Conservation (phyloP, 257 asterid species). For the Verbena officinalis region DNA sequence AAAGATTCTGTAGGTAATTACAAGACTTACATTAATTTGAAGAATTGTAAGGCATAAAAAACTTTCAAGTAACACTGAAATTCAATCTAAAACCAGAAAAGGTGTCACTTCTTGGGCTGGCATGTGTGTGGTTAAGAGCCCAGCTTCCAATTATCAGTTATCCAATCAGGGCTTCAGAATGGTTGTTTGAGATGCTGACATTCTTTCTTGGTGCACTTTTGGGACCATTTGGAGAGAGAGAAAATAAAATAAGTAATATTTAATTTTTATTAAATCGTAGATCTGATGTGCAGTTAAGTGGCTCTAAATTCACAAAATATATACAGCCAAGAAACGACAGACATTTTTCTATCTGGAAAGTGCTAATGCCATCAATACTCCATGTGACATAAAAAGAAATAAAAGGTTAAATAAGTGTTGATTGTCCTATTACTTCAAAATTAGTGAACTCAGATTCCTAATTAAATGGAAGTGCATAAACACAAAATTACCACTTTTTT, state of each 20-base stretch:
- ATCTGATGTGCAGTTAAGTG: slow-evolving; percentile 1
- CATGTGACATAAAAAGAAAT: not conserved
- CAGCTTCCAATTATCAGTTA: slow-evolving; percentile 6
- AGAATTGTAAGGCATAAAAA: not conserved
- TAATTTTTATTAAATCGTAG: not conserved
- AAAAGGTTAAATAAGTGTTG: not conserved
- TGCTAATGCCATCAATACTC: not conserved
- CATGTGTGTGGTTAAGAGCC: slow-evolving; percentile 24
- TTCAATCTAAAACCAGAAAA: not conserved
- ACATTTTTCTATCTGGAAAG: not conserved
- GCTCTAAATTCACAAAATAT: slow-evolving; percentile 5
- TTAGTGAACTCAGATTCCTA: no score
- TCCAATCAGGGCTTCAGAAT: slow-evolving; percentile 21
- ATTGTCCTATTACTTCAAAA: no score
- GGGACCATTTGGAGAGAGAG: slow-evolving; percentile 33
- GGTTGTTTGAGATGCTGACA: slow-evolving; percentile 44
- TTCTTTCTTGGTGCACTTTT: slow-evolving; percentile 26
- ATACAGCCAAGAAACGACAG: not conserved
- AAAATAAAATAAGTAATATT: no score
- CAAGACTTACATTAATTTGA: not conserved
- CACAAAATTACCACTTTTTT: no score
- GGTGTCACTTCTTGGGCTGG: slow-evolving; percentile 10
- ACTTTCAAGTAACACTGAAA: not conserved
- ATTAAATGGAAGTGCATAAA: no score
- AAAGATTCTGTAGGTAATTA: not conserved